Conservation (phyloP, 2,329 filamentous ascomycete species). For the Diaporthe vaccinii region DNA sequence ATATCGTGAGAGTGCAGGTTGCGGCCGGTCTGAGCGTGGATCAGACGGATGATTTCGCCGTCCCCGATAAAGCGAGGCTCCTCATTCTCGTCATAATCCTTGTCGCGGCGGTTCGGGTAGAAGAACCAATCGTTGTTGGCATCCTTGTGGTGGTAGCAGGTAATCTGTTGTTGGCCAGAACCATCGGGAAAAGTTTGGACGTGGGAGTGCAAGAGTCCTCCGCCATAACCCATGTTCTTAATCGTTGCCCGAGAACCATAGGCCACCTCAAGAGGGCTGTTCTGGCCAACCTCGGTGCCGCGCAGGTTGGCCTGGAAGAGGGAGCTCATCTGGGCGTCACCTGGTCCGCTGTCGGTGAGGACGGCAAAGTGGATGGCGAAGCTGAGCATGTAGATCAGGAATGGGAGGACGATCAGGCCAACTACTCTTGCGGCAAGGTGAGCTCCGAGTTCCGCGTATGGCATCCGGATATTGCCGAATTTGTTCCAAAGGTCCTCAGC, state of each 20-base stretch:
- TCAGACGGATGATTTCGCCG: constrained; percentile 83
- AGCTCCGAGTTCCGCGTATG: constrained; percentile 72
- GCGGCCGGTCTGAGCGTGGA: constrained; percentile 95
- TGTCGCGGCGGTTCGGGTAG: constrained; percentile 88
- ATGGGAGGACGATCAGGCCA: constrained; percentile 88
- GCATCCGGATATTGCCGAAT: constrained; percentile 94
- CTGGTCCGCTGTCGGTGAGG: constrained; percentile 92
- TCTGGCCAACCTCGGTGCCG: constrained; percentile 93
- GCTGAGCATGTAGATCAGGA: constrained; percentile 94
- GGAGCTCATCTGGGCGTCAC: constrained; percentile 99
- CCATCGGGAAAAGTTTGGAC: constrained; percentile 96
- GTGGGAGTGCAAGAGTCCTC: constrained; percentile 95
- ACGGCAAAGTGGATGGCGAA: constrained; percentile 97
- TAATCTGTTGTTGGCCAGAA: constrained; percentile 94
- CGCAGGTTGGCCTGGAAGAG: constrained; percentile 97
- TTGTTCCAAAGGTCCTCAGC: constrained; percentile 98
- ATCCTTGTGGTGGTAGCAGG: constrained; percentile 99
- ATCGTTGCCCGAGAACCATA: constrained; percentile 90
- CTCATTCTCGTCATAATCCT: constrained; percentile 79
- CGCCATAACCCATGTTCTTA: constrained; percentile 99
- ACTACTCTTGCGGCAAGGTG: constrained; percentile 86
- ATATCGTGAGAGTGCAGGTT: constrained; percentile 97
- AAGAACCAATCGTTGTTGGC: constrained; percentile 99
- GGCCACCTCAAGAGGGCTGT: constrained; percentile 93
- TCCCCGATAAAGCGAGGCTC: constrained; percentile 83